These are phyloP conservation scores for Annulohypoxylon stygium DNA, from an alignment of 495 filamentous ascomycete genomes.

Conservation along the genomic window DNA sequence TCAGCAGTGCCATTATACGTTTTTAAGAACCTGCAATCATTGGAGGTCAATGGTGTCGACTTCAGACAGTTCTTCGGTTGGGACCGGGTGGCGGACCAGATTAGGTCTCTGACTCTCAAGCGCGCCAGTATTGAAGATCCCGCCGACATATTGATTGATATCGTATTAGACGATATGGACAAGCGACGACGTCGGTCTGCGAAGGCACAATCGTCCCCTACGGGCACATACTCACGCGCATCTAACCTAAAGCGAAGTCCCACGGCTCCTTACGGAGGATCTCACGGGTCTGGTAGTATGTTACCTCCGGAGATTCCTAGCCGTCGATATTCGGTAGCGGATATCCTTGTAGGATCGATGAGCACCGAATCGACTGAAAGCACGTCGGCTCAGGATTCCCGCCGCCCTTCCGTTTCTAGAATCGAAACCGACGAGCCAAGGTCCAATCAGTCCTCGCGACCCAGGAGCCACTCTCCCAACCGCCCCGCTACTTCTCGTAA, in stretches of 20 bases:
- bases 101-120: slow-evolving; percentile 90
- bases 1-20: slow-evolving; percentile 94
- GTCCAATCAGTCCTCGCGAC: slow-evolving; percentile 60
- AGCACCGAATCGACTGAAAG: slow-evolving; percentile 58
- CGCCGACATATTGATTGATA: slow-evolving; percentile 86
- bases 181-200: slow-evolving; percentile 87
- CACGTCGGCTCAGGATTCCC: slow-evolving; percentile 49
- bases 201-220: slow-evolving; percentile 84
- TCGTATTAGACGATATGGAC: slow-evolving; percentile 96
- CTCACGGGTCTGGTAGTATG: slow-evolving; percentile 69
- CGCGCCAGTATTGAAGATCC: slow-evolving; percentile 90
- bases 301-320: slow-evolving; percentile 72
- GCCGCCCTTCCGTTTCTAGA: slow-evolving; percentile 57
- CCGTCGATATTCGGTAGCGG: slow-evolving; percentile 60
- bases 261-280: slow-evolving; percentile 66
- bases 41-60: slow-evolving; percentile 95
- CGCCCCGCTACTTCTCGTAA: slow-evolving; percentile 80
- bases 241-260: slow-evolving; percentile 70
- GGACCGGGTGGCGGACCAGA: slow-evolving; percentile 91
- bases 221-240: slow-evolving; percentile 71
- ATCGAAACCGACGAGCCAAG: slow-evolving; percentile 57
- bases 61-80: slow-evolving; percentile 97
- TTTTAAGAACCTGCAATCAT: slow-evolving; percentile 94
- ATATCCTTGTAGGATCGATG: slow-evolving; percentile 61
- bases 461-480: slow-evolving; percentile 83